Evolutionary conservation across 208 protist species (phyloP).

Genomic region (Crithidia bombi): DNA sequence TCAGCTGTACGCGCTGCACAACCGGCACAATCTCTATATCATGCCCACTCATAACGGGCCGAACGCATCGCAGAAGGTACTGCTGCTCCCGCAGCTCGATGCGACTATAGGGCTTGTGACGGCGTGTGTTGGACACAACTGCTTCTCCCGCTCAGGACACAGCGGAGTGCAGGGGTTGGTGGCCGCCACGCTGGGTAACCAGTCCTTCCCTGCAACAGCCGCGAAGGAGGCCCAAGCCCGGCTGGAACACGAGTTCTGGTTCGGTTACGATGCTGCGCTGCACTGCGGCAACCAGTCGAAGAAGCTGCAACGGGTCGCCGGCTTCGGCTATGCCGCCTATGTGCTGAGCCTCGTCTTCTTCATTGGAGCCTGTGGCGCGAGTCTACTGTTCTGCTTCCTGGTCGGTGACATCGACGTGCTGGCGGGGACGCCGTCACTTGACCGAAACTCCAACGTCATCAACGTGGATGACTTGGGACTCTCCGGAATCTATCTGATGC

Average conservation of each 20-base stretch:
- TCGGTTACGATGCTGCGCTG: slow-evolving; percentile 52
- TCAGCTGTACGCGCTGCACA: slow-evolving; percentile 16
- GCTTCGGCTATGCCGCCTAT: slow-evolving; percentile 27
- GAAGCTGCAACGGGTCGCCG: slow-evolving; percentile 11
- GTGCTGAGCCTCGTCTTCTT: slow-evolving; percentile 36
- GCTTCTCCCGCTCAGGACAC: slow-evolving; percentile 18
- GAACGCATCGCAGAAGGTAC: neutral
- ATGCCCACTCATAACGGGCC: neutral
- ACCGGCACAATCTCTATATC: slow-evolving; percentile 22
- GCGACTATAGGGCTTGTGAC: slow-evolving; percentile 41
- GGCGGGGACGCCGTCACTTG: slow-evolving; percentile 14
- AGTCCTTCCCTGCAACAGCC: neutral
- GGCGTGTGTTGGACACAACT: slow-evolving; percentile 36
- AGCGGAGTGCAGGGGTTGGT: slow-evolving; percentile 29
- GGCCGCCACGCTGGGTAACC: neutral
- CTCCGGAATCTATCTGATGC: slow-evolving; percentile 21
- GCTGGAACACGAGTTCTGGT: slow-evolving; percentile 37
- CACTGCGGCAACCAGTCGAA: slow-evolving; percentile 31
- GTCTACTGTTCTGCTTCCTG: slow-evolving; percentile 32
- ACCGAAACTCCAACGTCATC: slow-evolving; percentile 21
- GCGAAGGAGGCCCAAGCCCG: slow-evolving; percentile 9
- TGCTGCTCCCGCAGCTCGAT: slow-evolving; percentile 52
- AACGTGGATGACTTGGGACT: slow-evolving; percentile 22
- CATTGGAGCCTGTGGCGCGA: slow-evolving; percentile 17
- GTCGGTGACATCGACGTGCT: slow-evolving; percentile 31